Evolutionary conservation across 495 filamentous ascomycete genomes (phyloP), one percentile per base, ranked within the genome.

Genomic region (Hypoxylon perforatum): DNA sequence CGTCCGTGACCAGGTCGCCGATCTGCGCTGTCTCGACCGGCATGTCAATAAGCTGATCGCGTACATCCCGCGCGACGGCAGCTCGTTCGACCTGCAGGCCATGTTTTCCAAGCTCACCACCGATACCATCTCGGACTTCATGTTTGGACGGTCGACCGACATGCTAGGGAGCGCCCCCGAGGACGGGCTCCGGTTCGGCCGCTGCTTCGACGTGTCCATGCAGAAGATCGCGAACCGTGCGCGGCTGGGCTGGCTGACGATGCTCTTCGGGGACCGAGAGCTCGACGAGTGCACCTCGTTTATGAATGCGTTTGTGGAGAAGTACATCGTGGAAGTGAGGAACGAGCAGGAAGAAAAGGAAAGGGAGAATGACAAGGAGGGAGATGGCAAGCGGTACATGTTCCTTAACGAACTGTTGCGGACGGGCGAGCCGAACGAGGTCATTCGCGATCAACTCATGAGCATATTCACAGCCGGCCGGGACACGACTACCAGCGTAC

Each of bases 101-200:
- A 77, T 87, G 6, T 85, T 91, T 57, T 86, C 85, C 63, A 76
- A 82, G 45, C 69, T 91, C 45, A 90, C 88, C 2, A 83, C 90
- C 54, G 89, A 91, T 73, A 85, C 82, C 0, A 87, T 88, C 2
- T 90, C 88, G 0, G 88, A 90, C 41, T 91, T 91, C 70, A 77
- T 91, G 52, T 88, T 82, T 28, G 80, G 79, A 3, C 72, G 75
- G 41, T 79, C 78, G 33, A 78, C 78, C 21, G 73, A 78, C 52
- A 49, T 73, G 1, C 70, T 78, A 7, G 68, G 68, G 17, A 22
- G 61, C 18, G 68, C 75, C 0, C 72, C 77, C 6, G 62, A 66
- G 14, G 75, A 77, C 19, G 75, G 75, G 17, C 53, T 67, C 12
- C 67, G 65, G 30, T 82, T 82, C 47, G 71, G 76, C 21, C 17